Percentiles rank a stretch among this genome's conserved stretches.
phyloP scores from a whole-genome alignment of 345 rosid species.

The Ceriops zippeliana region DNA sequence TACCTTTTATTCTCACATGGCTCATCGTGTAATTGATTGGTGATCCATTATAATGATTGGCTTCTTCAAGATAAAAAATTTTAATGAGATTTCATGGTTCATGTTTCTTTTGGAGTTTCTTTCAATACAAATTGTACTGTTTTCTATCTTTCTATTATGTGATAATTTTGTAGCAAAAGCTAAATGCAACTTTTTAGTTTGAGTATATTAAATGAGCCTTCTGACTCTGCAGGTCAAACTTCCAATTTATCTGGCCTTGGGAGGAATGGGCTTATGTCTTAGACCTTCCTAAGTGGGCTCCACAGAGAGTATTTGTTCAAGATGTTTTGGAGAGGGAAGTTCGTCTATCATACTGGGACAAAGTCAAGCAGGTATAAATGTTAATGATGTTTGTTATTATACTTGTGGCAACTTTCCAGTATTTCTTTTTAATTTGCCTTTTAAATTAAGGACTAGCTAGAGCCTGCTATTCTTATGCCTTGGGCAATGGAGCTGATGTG shows the following conservation, averaged over 20 bases:
- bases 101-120: too few relatives aligned
- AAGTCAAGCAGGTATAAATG: slow-evolving; percentile 76
- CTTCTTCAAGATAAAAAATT: too few relatives aligned
- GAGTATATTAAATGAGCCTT: slow-evolving; percentile 11
- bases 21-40: too few relatives aligned
- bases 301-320: slow-evolving; percentile 94
- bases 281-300: slow-evolving; percentile 97
- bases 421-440: background rate
- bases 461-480: background rate
- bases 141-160: too few relatives aligned
- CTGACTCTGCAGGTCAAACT: slow-evolving; percentile 68
- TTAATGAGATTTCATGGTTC: too few relatives aligned
- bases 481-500: background rate
- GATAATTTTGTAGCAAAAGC: background rate
- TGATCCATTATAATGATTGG: too few relatives aligned
- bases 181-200: background rate
- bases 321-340: slow-evolving; percentile 98
- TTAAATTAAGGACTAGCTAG: background rate
- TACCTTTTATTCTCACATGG: background rate
- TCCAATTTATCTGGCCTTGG: slow-evolving; percentile 99
- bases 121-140: too few relatives aligned
- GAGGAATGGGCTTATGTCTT: slow-evolving; percentile 98
- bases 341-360: slow-evolving; percentile 97
- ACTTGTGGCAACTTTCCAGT: background rate
- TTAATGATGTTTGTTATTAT: background rate